Conservation (phyloP, 2,329 filamentous ascomycete species). For the Penicillium sp. region DNA sequence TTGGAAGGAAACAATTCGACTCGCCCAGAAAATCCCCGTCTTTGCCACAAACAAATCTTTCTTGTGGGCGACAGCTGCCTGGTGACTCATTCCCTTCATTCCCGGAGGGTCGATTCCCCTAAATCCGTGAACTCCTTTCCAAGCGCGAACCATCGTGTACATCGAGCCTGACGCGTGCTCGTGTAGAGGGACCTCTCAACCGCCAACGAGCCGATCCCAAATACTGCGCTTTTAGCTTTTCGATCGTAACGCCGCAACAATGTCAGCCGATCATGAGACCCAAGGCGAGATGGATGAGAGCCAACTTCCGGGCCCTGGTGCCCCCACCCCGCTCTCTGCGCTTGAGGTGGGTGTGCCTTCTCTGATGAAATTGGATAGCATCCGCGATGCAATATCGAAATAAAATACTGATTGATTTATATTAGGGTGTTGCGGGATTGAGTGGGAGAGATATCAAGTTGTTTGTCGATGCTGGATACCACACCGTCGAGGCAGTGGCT, state of each 20-base stretch:
- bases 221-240: background rate
- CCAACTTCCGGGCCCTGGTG: slow-evolving; percentile 77
- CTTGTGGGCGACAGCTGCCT: background rate
- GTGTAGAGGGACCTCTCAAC: background rate
- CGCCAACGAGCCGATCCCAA: background rate
- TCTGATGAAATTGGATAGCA: background rate
- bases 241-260: slow-evolving; percentile 3
- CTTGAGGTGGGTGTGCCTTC: slow-evolving; percentile 70
- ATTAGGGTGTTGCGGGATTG: slow-evolving; percentile 80
- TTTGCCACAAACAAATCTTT: slow-evolving; percentile 24
- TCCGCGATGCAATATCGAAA: too few relatives aligned
- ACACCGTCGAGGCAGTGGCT: slow-evolving; percentile 93
- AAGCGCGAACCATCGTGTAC: background rate
- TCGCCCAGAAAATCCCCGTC: slow-evolving; percentile 1
- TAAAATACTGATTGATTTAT: slow-evolving; percentile 10
- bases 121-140: background rate
- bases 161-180: background rate
- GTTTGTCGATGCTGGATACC: slow-evolving; percentile 85
- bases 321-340: slow-evolving; percentile 83
- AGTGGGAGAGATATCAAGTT: slow-evolving; percentile 96
- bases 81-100: slow-evolving; percentile 7
- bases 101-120: background rate
- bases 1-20: background rate
- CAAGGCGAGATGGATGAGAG: slow-evolving; percentile 75
- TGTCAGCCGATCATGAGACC: slow-evolving; percentile 59